A percentile compares a stretch with the other conserved stretches of the same genome.
Evolutionary conservation across 2,329 filamentous ascomycete species (phyloP).

Genomic region (Venturia carpophila): DNA sequence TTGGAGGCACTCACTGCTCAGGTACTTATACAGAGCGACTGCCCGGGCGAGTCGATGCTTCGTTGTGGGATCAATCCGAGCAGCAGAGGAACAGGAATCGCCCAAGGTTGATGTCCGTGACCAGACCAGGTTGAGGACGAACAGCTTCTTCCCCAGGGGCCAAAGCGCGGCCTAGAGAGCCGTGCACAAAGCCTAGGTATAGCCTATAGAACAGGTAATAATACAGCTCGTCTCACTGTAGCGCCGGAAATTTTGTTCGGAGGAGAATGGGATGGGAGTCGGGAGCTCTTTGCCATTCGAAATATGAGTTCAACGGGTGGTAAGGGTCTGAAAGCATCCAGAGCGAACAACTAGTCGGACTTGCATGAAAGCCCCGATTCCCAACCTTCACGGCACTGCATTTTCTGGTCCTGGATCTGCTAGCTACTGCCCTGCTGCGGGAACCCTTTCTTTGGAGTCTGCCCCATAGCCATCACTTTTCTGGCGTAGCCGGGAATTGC

Average conservation of each 20-base stretch:
- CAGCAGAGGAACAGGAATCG: neutral
- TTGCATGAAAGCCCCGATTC: conserved; percentile 8
- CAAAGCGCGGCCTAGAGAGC: conserved; percentile 7
- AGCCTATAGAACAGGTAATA: conserved; percentile 14
- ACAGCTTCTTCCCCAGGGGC: neutral
- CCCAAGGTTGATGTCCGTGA: conserved; percentile 7
- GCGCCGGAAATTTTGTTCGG: neutral
- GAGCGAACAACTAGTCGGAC: neutral
- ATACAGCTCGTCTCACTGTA: conserved; percentile 12
- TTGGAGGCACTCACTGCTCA: conserved; percentile 11
- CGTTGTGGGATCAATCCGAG: neutral
- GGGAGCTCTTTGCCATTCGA: too few species aligned
- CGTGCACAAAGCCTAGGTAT: neutral
- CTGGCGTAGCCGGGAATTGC: neutral
- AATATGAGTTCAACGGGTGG: neutral
- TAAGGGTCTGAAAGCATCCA: conserved; percentile 4
- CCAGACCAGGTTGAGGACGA: neutral
- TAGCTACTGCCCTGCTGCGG: conserved; percentile 4
- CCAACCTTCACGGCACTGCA: conserved; percentile 7
- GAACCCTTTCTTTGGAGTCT: conserved; percentile 1
- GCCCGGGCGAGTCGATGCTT: conserved; percentile 13
- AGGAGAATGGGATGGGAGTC: neutral
- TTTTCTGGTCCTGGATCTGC: conserved; percentile 3
- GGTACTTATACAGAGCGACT: conserved; percentile 15
- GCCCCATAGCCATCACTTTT: neutral